Evolutionary conservation across 2,329 filamentous ascomycete species (phyloP).

Genomic region (Trichoderma breve): DNA sequence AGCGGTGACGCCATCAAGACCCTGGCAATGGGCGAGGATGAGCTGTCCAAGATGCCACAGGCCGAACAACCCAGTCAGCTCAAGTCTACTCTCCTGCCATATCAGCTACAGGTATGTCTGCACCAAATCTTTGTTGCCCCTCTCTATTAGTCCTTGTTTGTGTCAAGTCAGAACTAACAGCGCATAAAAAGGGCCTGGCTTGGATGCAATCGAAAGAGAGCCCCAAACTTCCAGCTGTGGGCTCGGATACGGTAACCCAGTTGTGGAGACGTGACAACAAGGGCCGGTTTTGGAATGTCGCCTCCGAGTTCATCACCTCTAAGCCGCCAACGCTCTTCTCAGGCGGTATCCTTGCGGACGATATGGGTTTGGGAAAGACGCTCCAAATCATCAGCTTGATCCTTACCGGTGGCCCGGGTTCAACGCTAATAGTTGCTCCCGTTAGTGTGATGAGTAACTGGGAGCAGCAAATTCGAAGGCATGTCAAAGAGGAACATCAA

Average conservation of each 20-base stretch:
- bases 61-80: conserved; percentile 66
- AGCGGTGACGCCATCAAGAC: conserved; percentile 65
- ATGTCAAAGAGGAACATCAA: conserved; percentile 62
- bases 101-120: conserved; percentile 62
- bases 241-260: conserved; percentile 63
- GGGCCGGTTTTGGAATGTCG: conserved; percentile 60
- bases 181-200: conserved; percentile 61
- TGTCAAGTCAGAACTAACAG: neutral
- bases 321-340: conserved; percentile 63
- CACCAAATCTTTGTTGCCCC: neutral
- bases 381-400: conserved; percentile 82
- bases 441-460: conserved; percentile 90
- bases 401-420: conserved; percentile 53
- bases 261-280: conserved; percentile 65
- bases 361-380: conserved; percentile 92
- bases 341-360: conserved; percentile 81
- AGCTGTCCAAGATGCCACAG: conserved; percentile 69
- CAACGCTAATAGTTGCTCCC: conserved; percentile 78
- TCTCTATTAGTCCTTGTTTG: neutral
- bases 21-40: conserved; percentile 68
- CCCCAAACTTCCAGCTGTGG: conserved; percentile 59
- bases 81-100: conserved; percentile 68
- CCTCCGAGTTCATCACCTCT: conserved; percentile 57
- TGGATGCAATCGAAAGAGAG: conserved; percentile 80
- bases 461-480: conserved; percentile 73